Base-by-base conservation (phyloP, 441 rosid species). In the Raphanus hybrid region DNA sequence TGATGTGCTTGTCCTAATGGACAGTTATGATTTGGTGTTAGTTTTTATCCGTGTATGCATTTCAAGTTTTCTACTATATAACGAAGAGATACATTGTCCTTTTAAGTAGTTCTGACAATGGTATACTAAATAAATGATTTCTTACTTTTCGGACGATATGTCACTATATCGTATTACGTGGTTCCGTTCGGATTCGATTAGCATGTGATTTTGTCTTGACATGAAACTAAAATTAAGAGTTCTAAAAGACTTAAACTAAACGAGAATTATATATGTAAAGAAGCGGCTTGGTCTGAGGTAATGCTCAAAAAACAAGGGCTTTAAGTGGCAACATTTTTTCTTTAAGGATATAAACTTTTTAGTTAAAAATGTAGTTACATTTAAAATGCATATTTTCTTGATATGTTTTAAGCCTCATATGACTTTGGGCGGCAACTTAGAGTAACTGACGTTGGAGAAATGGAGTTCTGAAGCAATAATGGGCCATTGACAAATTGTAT, bases 11-110 rank as follows among this genome's bases (percentile, higher is more conserved):
- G 64, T 64, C 52, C 3, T 64, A 74, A 78, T 67, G 81, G 37
- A 75, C 71, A 73, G 71, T 52, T 54, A 8, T 23, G 77, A 70
- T 75, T 75, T 6, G 35, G 61, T 57, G 75, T 66, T 57, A 16
- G 59, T 54, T 54, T 54, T 6, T 54, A 45, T 52, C 7, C 20
- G 57, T 52, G 57, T 14, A 6, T 54, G 59, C 26, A 54, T 54
- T 54, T 10, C 59, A 18, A 54, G 59, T 54, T 54, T 7, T 54
- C 26, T 15, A 54, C 59, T 54, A 54, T 16, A 2, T 54, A 16
- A 54, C 1, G 11, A 54, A 6, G 59, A 54, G 59, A 54, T 3
- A 3, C 59, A 54, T 54, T 54, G 59, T 54, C 11, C 59, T 15
- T 54, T 54, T 54, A 54, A 52, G 59, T 54, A 54, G 59, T 54